phyloP scores from a whole-genome alignment of 371 early-diverging fungal genomes.

The Rhizopus delemar region DNA sequence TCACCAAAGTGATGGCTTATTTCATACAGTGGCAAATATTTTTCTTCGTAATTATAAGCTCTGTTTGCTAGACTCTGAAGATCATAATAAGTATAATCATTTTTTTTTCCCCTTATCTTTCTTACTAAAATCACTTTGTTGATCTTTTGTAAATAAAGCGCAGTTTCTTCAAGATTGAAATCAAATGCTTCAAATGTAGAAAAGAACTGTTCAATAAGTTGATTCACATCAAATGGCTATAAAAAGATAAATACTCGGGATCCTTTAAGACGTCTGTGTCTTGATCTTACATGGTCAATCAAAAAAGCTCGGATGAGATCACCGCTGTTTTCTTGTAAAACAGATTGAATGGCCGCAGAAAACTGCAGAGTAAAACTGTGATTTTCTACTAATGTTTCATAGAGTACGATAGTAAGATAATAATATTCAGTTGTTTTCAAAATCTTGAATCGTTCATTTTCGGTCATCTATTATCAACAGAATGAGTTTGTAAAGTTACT shows the following conservation, averaged over 20 bases:
- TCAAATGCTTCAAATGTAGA: background rate
- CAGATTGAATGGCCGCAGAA: background rate
- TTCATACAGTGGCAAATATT: background rate
- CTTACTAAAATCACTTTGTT: background rate
- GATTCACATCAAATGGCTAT: background rate
- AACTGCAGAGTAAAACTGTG: background rate
- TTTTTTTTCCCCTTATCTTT: background rate
- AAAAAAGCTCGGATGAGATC: background rate
- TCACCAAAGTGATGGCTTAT: background rate
- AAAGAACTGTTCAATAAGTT: background rate
- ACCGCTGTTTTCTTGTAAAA: background rate
- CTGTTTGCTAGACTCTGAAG: background rate
- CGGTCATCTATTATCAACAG: background rate
- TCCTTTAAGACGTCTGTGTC: too few species aligned
- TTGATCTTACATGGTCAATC: slow-evolving; percentile 2
- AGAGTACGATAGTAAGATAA: background rate
- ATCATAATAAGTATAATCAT: background rate
- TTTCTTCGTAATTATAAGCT: background rate
- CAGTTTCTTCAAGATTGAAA: background rate
- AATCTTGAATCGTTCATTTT: slow-evolving; percentile 2
- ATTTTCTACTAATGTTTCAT: background rate
- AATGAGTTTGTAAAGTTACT: background rate
- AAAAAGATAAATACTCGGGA: background rate
- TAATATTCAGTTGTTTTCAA: slow-evolving; percentile 3
- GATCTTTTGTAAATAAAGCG: background rate